phyloP scores from a whole-genome alignment of 352 stramenopile species.

The Phytopythium ostracodes region DNA sequence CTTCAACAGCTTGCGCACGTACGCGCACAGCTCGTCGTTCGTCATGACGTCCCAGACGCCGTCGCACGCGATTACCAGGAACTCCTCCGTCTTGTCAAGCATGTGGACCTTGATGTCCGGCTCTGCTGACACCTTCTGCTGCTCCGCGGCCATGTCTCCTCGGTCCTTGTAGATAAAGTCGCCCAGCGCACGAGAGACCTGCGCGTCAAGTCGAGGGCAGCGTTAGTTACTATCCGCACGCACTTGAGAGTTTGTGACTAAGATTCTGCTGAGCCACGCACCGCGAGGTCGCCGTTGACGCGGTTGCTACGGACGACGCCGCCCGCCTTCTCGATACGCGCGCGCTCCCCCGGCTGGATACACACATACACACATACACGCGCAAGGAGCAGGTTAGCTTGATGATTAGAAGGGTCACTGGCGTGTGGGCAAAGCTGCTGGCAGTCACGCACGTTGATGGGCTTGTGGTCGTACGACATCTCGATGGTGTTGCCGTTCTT shows the following conservation, averaged over 20 bases:
- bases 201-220: constrained; percentile 4
- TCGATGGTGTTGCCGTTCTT: constrained; percentile 44
- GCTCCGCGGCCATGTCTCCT: constrained; percentile 39
- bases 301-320: constrained; percentile 72
- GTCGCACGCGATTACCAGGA: constrained; percentile 90
- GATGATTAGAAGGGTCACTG: too few species aligned
- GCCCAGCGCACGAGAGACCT: constrained; percentile 73
- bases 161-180: constrained; percentile 84
- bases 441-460: constrained; percentile 76
- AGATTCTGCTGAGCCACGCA: constrained; percentile 22
- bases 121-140: constrained; percentile 86
- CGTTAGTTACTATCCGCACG: constrained; percentile 14
- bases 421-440: too few species aligned
- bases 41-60: constrained; percentile 94
- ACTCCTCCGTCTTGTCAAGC: constrained; percentile 84
- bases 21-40: constrained; percentile 86
- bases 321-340: constrained; percentile 67
- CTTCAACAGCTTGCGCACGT: constrained; percentile 73
- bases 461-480: constrained; percentile 92
- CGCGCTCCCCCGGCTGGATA: constrained; percentile 49
- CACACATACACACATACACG: background rate
- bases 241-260: background rate
- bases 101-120: constrained; percentile 84
- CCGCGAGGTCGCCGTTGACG: constrained; percentile 79
- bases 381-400: too few species aligned